Base-by-base conservation (phyloP, 768 basidiomycete genomes). In the Melanogaster broomeanus region DNA sequence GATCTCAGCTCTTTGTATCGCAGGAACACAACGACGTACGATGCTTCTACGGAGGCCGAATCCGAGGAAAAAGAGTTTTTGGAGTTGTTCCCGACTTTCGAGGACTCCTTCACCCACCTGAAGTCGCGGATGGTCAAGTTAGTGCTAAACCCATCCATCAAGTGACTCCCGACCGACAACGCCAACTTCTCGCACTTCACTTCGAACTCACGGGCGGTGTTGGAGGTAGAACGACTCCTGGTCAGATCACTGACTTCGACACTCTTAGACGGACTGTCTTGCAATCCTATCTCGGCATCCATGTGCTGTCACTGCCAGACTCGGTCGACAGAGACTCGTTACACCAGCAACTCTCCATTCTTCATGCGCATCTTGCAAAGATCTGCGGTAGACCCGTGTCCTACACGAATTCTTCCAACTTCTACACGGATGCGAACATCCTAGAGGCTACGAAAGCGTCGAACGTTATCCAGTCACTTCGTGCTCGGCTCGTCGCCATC, bases 31-130 rank as follows among this genome's bases (percentile, higher is more conserved):
- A 63, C 77, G 22, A 76, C 82, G 13, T 70, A 88, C 42, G 72
- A 78, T 25, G 77, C 77, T 25, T 66, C 77, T 10, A 79, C 77
- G 12, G 94, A 95, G 52, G 82, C 81, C 5, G 88, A 93, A 60
- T 63, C 80, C 33, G 93, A 97, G 63, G 90, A 89, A 66, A 76
- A 77, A 55, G 97, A 98, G 58, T 92, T 98, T 61, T 70, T 85
- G 40, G 72, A 81, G 6, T 66, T 98, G 25, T 99, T 99, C 69
- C 97, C 97, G 12, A 83, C 83, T 11, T 96, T 85, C 58, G 88
- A 87, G 28, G 80, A 87, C 49, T 74, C 68, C 65, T 85, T 15
- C 73, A 78, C 30, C 51, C 58, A 42, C 28, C 46, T 18, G 45
- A 47, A 30, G n/a, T 10, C 13, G 10, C 15, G 1, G 38, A 22